A percentile compares a stretch with the other conserved stretches of the same genome.
Conservation (phyloP, 768 basidiomycete species). For the Gloeostereum incarnatum region DNA sequence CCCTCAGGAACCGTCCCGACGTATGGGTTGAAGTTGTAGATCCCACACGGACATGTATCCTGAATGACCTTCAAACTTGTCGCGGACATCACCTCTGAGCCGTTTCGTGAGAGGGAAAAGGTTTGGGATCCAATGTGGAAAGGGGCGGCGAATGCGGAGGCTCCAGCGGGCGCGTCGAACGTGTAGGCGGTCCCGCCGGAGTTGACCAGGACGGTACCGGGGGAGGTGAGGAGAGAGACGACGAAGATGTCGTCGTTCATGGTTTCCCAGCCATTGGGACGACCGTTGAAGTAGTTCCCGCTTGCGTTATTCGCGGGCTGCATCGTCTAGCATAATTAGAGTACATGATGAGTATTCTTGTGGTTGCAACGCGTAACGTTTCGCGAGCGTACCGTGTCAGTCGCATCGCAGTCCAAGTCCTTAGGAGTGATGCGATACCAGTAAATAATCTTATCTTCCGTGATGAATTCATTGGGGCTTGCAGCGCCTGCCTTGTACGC, state of each 20-base stretch:
- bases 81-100: slow-evolving; percentile 8
- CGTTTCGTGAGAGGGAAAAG: slow-evolving; percentile 9
- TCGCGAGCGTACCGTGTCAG: no score
- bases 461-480: slow-evolving; percentile 7
- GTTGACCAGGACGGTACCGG: slow-evolving; percentile 11
- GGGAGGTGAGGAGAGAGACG: slow-evolving; percentile 9
- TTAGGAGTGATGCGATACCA: slow-evolving; percentile 13
- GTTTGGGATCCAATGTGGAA: slow-evolving; percentile 11
- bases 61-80: slow-evolving; percentile 11
- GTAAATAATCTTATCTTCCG: slow-evolving; percentile 11
- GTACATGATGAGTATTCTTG: no score
- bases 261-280: slow-evolving; percentile 11
- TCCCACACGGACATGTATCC: slow-evolving; percentile 11
- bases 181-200: slow-evolving; percentile 12
- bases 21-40: slow-evolving; percentile 14
- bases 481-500: slow-evolving; percentile 34
- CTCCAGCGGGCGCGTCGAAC: slow-evolving; percentile 10
- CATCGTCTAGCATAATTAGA: no score
- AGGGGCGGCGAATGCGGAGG: slow-evolving; percentile 11
- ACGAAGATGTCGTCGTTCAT: slow-evolving; percentile 11
- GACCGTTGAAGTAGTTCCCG: slow-evolving; percentile 13
- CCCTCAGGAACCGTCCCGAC: slow-evolving; percentile 12
- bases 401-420: slow-evolving; percentile 11
- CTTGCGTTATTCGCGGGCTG: slow-evolving; percentile 10
- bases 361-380: no score